A percentile compares a stretch with the other conserved stretches of the same genome.
Evolutionary conservation across 108 stramenopile species (phyloP).

Genomic region (Nannochloropsis salina): DNA sequence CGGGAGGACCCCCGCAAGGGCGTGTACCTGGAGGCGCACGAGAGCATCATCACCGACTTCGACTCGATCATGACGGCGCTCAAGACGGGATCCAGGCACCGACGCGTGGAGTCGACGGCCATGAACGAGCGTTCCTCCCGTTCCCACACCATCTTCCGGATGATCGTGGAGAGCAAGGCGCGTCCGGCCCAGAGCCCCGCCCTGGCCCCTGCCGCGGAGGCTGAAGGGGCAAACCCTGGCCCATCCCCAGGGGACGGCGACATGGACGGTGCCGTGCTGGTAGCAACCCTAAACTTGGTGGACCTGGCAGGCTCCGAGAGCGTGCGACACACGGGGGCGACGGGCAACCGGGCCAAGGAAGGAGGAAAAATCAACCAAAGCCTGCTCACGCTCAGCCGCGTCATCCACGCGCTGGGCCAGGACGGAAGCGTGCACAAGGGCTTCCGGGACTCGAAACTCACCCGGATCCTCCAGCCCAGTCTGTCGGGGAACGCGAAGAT

Average conservation of each 20-base stretch:
- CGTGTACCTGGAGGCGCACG: slow-evolving; percentile 75
- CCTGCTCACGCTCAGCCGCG: slow-evolving; percentile 74
- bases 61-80: slow-evolving; percentile 66
- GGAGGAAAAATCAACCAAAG: slow-evolving; percentile 97
- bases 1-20: slow-evolving; percentile 88
- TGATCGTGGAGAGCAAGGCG: slow-evolving; percentile 50
- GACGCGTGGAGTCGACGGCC: slow-evolving; percentile 76
- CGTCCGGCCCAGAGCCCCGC: neutral
- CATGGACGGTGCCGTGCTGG: slow-evolving; percentile 47
- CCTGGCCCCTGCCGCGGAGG: neutral
- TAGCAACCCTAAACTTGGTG: slow-evolving; percentile 58
- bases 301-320: slow-evolving; percentile 64
- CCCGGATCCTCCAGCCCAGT: slow-evolving; percentile 91
- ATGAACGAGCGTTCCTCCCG: slow-evolving; percentile 95
- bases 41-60: slow-evolving; percentile 64
- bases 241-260: slow-evolving; percentile 29
- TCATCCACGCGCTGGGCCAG: slow-evolving; percentile 59
- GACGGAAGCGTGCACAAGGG: slow-evolving; percentile 47
- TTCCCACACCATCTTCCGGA: slow-evolving; percentile 89
- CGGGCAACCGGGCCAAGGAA: slow-evolving; percentile 91
- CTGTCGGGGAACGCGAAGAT: slow-evolving; percentile 87
- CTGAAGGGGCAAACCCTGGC: slow-evolving; percentile 17
- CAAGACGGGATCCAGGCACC: slow-evolving; percentile 73
- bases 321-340: slow-evolving; percentile 63
- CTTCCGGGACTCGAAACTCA: slow-evolving; percentile 90